Percentiles rank a stretch among this genome's conserved stretches.
These are phyloP conservation scores for Neoconidiobolus thromboides DNA, from an alignment of 371 early-diverging fungal species.

Conservation along the genomic window DNA sequence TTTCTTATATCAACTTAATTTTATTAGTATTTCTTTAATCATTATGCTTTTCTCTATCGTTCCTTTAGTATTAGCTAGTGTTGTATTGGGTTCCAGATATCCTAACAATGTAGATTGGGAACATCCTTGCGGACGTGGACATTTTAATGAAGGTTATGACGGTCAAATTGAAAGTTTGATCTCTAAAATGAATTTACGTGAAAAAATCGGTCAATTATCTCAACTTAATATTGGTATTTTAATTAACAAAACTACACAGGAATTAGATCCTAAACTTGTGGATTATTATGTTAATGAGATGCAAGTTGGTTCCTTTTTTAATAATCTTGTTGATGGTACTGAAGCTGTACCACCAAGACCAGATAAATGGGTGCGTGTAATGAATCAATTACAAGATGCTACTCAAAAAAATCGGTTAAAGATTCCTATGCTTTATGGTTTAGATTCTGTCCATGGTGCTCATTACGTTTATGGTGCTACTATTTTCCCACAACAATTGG, in stretches of 20 bases:
- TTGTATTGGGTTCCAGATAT: background rate
- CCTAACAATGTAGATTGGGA: background rate
- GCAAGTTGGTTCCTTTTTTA: background rate
- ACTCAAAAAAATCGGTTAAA: constrained; percentile 31
- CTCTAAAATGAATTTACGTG: constrained; percentile 24
- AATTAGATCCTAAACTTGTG: constrained; percentile 15
- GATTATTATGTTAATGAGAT: constrained; percentile 11
- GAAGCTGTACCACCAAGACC: background rate
- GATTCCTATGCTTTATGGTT: constrained; percentile 15
- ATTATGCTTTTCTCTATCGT: background rate
- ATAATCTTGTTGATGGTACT: background rate
- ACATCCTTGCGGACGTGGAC: background rate
- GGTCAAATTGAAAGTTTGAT: constrained; percentile 12
- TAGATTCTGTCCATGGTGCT: constrained; percentile 47
- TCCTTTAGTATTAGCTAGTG: background rate
- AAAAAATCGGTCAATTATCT: constrained; percentile 48
- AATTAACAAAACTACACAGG: constrained; percentile 5
- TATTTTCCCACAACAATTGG: constrained; percentile 23
- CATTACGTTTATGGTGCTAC: constrained; percentile 30
- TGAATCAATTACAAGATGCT: background rate
- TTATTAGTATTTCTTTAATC: background rate
- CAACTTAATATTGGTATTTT: constrained; percentile 29
- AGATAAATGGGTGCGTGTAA: constrained; percentile 1
- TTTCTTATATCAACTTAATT: background rate
- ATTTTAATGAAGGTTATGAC: background rate